A percentile compares a stretch with the other conserved stretches of the same genome.
phyloP scores from a whole-genome alignment of 768 basidiomycete species.

The Gymnopilus junonius region DNA sequence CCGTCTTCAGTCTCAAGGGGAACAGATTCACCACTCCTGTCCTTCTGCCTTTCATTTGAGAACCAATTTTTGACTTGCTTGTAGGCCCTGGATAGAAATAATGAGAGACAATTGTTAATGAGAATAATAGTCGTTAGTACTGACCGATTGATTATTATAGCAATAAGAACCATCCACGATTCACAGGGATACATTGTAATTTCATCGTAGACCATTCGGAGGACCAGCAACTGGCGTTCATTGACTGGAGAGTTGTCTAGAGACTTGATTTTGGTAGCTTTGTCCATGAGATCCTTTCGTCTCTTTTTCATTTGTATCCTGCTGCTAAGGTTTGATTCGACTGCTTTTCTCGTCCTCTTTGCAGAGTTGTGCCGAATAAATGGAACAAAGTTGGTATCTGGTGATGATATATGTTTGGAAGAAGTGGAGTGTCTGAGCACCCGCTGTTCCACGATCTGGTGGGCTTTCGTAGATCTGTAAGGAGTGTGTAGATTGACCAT shows the following conservation, averaged over 20 bases:
- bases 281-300: constrained; percentile 38
- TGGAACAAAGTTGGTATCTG: constrained; percentile 27
- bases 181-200: constrained; percentile 70
- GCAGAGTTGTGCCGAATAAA: constrained; percentile 31
- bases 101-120: not conserved
- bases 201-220: constrained; percentile 67
- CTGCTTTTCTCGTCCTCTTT: constrained; percentile 28
- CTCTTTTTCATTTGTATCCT: constrained; percentile 35
- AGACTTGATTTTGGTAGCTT: constrained; percentile 44
- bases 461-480: constrained; percentile 23
- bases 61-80: constrained; percentile 73
- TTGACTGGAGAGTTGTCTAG: constrained; percentile 62
- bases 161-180: constrained; percentile 62
- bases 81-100: constrained; percentile 45
- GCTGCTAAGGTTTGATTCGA: constrained; percentile 29
- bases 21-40: constrained; percentile 43
- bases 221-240: constrained; percentile 57
- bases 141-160: constrained; percentile 60
- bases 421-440: constrained; percentile 35
- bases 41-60: constrained; percentile 62
- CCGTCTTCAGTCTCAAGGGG: constrained; percentile 41
- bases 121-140: constrained; percentile 11
- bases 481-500: constrained; percentile 32
- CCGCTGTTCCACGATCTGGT: constrained; percentile 16
- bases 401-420: constrained; percentile 26